phyloP scores from a whole-genome alignment of 164 flowering plant genomes.

The Magnolia kwangsiensis region DNA sequence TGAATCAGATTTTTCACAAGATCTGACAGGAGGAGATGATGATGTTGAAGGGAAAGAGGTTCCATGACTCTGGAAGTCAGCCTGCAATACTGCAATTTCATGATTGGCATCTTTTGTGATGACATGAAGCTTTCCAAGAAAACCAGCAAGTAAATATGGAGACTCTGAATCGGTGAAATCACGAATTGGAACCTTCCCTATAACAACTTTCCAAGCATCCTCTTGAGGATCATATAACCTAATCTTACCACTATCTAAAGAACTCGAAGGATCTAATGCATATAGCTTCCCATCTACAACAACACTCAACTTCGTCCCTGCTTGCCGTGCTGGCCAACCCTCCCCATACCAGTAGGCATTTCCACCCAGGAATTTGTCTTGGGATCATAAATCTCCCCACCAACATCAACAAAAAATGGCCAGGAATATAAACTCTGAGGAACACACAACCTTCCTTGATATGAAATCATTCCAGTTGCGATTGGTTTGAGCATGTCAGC shows the following conservation, averaged over 20 bases:
- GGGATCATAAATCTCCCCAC: slow-evolving; percentile 90
- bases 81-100: slow-evolving; percentile 45
- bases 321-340: slow-evolving; percentile 97
- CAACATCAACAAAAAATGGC: slow-evolving; percentile 93
- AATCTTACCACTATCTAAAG: slow-evolving; percentile 66
- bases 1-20: slow-evolving; percentile 3
- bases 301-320: slow-evolving; percentile 85
- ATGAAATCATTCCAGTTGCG: slow-evolving; percentile 87
- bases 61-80: slow-evolving; percentile 26
- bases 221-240: slow-evolving; percentile 67
- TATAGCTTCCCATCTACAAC: slow-evolving; percentile 74
- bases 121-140: slow-evolving; percentile 77
- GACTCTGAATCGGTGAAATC: slow-evolving; percentile 69
- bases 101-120: slow-evolving; percentile 61
- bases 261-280: slow-evolving; percentile 82
- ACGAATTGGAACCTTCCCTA: slow-evolving; percentile 58
- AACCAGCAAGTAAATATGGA: slow-evolving; percentile 76
- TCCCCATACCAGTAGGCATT: slow-evolving; percentile 95
- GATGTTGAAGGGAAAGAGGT: slow-evolving; percentile 29
- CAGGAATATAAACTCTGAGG: slow-evolving; percentile 83
- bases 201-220: slow-evolving; percentile 79
- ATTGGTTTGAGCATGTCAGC: slow-evolving; percentile 87
- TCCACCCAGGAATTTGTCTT: slow-evolving; percentile 70
- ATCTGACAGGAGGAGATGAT: not conserved
- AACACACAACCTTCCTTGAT: slow-evolving; percentile 69